A percentile compares a stretch with the other conserved stretches of the same genome.
Conservation (phyloP, 306 rosid species). For the Cucurbita maxima region DNA sequence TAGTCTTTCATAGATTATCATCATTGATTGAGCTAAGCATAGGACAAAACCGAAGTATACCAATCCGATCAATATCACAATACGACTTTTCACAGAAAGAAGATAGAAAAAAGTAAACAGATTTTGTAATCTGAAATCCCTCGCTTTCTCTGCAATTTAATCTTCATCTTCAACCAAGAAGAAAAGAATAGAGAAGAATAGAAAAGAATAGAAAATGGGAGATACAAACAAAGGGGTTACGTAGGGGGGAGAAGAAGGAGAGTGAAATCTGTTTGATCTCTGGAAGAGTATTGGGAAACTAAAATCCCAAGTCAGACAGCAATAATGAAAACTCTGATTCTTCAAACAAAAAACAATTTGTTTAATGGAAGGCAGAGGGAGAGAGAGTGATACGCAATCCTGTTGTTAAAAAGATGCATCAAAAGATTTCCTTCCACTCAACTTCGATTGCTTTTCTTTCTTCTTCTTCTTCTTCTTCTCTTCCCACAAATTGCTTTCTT, state of each 20-base stretch:
- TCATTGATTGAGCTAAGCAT: not conserved
- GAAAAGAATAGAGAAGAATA: not conserved
- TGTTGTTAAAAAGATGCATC: slow-evolving; percentile 37
- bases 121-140: not conserved
- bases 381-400: slow-evolving; percentile 30
- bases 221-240: slow-evolving; percentile 7
- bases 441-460: not conserved
- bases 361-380: slow-evolving; percentile 1
- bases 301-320: slow-evolving; percentile 74
- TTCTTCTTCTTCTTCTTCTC: not conserved
- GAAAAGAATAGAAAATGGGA: not conserved
- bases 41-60: not conserved
- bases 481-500: not conserved
- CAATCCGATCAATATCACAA: not conserved
- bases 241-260: not conserved
- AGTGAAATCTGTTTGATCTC: slow-evolving; percentile 21
- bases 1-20: not conserved
- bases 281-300: slow-evolving; percentile 32
- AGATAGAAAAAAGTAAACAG: not conserved
- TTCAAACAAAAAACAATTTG: not conserved
- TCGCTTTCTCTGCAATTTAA: too few species aligned
- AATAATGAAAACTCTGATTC: slow-evolving; percentile 31
- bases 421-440: slow-evolving; percentile 23
- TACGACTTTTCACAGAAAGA: not conserved
- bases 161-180: too few species aligned